These are phyloP conservation scores for Macrophomina pseudophaseolina DNA, from an alignment of 2,329 filamentous ascomycete species.

Conservation along the genomic window DNA sequence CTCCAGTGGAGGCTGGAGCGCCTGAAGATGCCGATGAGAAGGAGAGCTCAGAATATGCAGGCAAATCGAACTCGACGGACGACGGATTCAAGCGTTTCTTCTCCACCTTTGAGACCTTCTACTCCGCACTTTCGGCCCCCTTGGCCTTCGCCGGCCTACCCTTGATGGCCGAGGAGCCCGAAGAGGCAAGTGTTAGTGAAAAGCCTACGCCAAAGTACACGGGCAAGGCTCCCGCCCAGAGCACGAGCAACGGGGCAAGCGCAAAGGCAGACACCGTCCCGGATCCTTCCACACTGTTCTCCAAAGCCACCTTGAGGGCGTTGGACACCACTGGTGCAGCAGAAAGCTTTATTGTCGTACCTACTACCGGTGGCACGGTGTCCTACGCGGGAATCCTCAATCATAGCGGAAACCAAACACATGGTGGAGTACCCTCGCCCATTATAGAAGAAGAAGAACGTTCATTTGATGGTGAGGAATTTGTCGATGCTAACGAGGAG, in stretches of 20 bases:
- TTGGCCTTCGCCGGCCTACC: slow-evolving; percentile 93
- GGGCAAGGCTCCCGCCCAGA: slow-evolving; percentile 38
- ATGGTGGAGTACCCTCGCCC: slow-evolving; percentile 38
- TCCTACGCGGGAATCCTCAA: slow-evolving; percentile 87
- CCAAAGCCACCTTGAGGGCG: slow-evolving; percentile 80
- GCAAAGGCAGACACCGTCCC: slow-evolving; percentile 58
- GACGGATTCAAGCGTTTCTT: slow-evolving; percentile 92
- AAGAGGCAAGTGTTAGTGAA: slow-evolving; percentile 24
- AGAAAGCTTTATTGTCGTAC: slow-evolving; percentile 84
- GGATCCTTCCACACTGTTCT: slow-evolving; percentile 83
- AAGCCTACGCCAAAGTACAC: slow-evolving; percentile 37
- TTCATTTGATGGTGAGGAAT: slow-evolving; percentile 65
- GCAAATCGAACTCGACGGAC: slow-evolving; percentile 53
- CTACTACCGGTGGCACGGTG: slow-evolving; percentile 85
- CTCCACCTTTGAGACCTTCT: slow-evolving; percentile 84
- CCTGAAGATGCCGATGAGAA: slow-evolving; percentile 3
- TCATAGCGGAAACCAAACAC: slow-evolving; percentile 42
- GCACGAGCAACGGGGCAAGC: slow-evolving; percentile 54
- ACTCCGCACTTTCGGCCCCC: slow-evolving; percentile 87
- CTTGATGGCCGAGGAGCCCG: slow-evolving; percentile 50
- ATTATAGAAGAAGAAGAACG: slow-evolving; percentile 56
- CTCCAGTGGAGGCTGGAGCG: neutral
- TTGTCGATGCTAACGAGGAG: slow-evolving; percentile 83
- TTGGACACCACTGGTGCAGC: slow-evolving; percentile 61
- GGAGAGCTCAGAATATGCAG: neutral